Evolutionary conservation across 768 basidiomycete genomes (phyloP), one percentile per base, ranked within the genome.

Genomic region (Tricholoma sp.): DNA sequence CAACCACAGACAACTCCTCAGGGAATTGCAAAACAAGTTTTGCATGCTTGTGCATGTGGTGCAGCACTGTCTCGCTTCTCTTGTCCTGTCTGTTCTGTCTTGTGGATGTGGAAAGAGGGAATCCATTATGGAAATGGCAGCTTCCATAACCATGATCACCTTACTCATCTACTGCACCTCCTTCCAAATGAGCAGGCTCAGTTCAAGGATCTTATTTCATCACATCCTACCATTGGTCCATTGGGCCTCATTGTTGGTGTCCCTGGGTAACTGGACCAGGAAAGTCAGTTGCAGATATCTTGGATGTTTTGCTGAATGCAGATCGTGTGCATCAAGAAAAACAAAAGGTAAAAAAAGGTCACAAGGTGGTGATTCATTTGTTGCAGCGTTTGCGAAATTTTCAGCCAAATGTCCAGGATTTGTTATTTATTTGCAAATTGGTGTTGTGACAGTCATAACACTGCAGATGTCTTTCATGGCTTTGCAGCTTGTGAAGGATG

Each of bases 391-490:
- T 50, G 22, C 58, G 0, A 24, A 54, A 4, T 64, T 69, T 24
- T 35, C 31, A 5, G 14, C 3, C 0, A 35, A 62, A 1, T 52
- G 66, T 56, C 67, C 68, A 0, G 59, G 54, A 4, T 68, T 71
- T 41, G 49, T 71, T 24, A 54, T 71, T 11, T 32, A 49, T 5
- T 55, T 54, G 1, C 51, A 51, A 1, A 2, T 71, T 24, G 64
- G 67, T 0, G 22, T 46, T 2, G 61, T 63, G 0, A 67, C 67
- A 1, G 69, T 73, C 0, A 66, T 73, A 4, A 64, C 61, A 3
- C 27, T 70, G 4, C 72, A 73, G 49, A 63, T 68, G 2, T 19
- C 34, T 0, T 68, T 69, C 34, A 73, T 74, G 73, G 52, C 57
- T 0, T 65, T 65, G 0, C 61, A 66, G 32, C 59, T 73, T 2